Evolutionary conservation across 2,329 filamentous ascomycete genomes (phyloP), one percentile per base, ranked within the genome.

Genomic region (Torrubiella hemipterigena): DNA sequence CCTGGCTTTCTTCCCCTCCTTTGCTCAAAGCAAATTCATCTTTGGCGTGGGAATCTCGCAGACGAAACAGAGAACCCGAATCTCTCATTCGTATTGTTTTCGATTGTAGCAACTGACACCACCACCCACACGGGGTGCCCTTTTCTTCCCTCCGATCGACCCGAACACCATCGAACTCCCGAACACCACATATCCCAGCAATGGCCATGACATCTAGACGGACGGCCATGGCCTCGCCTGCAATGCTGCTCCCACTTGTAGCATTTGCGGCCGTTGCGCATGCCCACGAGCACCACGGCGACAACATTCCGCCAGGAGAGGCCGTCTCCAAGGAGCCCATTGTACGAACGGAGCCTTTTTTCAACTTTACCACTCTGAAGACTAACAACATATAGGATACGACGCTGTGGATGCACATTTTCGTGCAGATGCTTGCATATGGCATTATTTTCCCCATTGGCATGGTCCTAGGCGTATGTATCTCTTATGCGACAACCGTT

Each of bases 351-450:
- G n/a, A n/a, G n/a, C n/a, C n/a, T n/a, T n/a, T n/a, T n/a, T n/a
- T 56, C 16, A 22, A 31, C 14, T 14, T 17, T 13, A 13, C n/a
- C n/a, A 17, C 21, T 13, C 18, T 3, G 7, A 9, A 12, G 14
- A 21, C n/a, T 15, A 27, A 16, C 15, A 8, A 17, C 23, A 31
- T 26, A 17, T 42, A 77, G 71, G 91, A 96, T 54, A 69, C 77
- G 25, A 84, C 77, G 47, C 58, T 98, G 73, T 98, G 91, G 91
- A 68, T 80, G 44, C 91, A 98, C 58, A 96, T 98, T 48, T 68
- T 94, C 37, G 57, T 93, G 27, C 87, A 94, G 67, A 80, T 77
- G 53, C 50, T 91, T 36, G 76, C 86, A 35, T 96, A 93, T 65
- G 91, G 91, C 38, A 67, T 98, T 44, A 73, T 96, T 36, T 96